These are phyloP conservation scores for Syncephalastrum sp. DNA, from an alignment of 371 early-diverging fungal species.

Conservation along the genomic window DNA sequence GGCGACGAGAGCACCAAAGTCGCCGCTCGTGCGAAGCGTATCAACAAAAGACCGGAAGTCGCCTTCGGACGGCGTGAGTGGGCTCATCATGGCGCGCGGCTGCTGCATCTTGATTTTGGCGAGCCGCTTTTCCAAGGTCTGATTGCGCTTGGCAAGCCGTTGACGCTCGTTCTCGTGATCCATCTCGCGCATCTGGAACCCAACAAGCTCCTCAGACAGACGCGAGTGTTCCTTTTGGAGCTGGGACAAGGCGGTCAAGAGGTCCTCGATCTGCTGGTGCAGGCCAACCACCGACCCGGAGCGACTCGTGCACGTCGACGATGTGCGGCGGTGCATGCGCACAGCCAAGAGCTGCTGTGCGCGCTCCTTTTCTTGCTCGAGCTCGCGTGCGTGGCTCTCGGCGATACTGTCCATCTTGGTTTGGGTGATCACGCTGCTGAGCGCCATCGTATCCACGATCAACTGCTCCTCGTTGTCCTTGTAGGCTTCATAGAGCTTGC, in stretches of 20 bases:
- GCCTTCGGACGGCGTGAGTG: constrained; percentile 3
- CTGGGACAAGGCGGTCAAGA: constrained; percentile 49
- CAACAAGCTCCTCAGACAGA: constrained; percentile 41
- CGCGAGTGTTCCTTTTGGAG: constrained; percentile 55
- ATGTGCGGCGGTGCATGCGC: constrained; percentile 12
- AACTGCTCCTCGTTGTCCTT: constrained; percentile 58
- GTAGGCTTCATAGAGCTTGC: constrained; percentile 68
- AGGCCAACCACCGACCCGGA: constrained; percentile 16
- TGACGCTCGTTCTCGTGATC: constrained; percentile 39
- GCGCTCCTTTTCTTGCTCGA: constrained; percentile 48
- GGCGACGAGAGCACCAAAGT: constrained; percentile 48
- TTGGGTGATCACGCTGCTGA: constrained; percentile 55
- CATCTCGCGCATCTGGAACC: constrained; percentile 51
- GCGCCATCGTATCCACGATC: constrained; percentile 66
- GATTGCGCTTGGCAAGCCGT: constrained; percentile 32
- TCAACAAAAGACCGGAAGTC: constrained; percentile 37
- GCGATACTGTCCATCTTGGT: constrained; percentile 68
- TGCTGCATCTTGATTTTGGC: constrained; percentile 37
- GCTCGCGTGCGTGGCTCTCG: constrained; percentile 47
- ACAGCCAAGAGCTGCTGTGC: constrained; percentile 42
- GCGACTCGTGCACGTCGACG: constrained; percentile 6
- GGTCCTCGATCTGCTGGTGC: constrained; percentile 56
- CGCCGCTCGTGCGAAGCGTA: constrained; percentile 37
- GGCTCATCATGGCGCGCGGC: not conserved
- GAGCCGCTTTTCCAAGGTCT: constrained; percentile 31